Conservation (phyloP, 78 protist species). For the slime mould (Dictyostelium discoideum) region dicty_2.7 NC_007091.3:4172501-4173000, state of each 20-base stretch:
- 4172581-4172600: slow-evolving; percentile 50
- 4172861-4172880: slow-evolving; percentile 10
- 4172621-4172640: not conserved
- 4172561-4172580: slow-evolving; percentile 61
- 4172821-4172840: slow-evolving; percentile 64
- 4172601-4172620: not conserved
- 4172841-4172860: slow-evolving; percentile 57
- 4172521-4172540: slow-evolving; percentile 22
- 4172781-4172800: slow-evolving; percentile 66
- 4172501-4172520: slow-evolving; percentile 45
- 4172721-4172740: slow-evolving; percentile 16
- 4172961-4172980: slow-evolving; percentile 51
- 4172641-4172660: slow-evolving; percentile 67
- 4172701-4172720: slow-evolving; percentile 46
- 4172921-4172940: slow-evolving; percentile 62
- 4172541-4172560: slow-evolving; percentile 27
- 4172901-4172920: slow-evolving; percentile 52
- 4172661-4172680: slow-evolving; percentile 56
- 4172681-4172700: slow-evolving; percentile 46
- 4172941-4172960: slow-evolving; percentile 39
- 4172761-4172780: slow-evolving; percentile 19
- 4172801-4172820: slow-evolving; percentile 72
- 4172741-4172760: slow-evolving; percentile 50
- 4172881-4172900: slow-evolving; percentile 55
- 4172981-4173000: slow-evolving; percentile 45